Base-by-base conservation (phyloP, 2,329 filamentous ascomycete species). In the Paecilomyces formosus region DNA sequence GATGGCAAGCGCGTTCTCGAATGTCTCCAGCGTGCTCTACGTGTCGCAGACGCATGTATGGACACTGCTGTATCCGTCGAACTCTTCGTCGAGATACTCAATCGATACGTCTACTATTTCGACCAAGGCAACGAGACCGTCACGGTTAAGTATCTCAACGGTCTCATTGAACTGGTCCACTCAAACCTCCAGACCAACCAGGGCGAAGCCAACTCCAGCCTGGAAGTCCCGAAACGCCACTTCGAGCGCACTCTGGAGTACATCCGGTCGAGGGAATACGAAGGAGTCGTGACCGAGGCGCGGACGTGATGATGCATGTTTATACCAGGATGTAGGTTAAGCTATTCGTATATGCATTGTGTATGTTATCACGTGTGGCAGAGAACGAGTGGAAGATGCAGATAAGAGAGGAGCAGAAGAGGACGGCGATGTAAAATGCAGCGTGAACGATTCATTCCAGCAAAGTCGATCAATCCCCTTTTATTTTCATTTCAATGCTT, bases 111-210 rank as follows among this genome's bases (percentile, higher is more conserved):
- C 56, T 99, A 99, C 76, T 99, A 97, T 79, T 99, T 97, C 78
- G 94, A 99, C 75, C 93, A 99, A 74, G 91, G 96, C 72, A 99
- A 99, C 75, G 94, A 99, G 77, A 92, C 92, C 64, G 94, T 99
- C 45, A 99, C 94, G 4, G 97, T 89, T 2, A 97, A 97, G 76
- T 99, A 97, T 73, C 84, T 99, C 62, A 99, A 99, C 71, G 94
- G 94, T 3, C 85, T 99, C 55, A 97, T 99, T 70, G 94, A 99
- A 77, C 85, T 99, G 63, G 97, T 99, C 70, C 92, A 99, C 75
- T 96, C 92, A 22, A 99, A 99, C 71, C 82, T 99, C 31, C 88
- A 88, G 64, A 92, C 88, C 58, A 94, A 90, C 71, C 90, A 94
- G 51, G 72, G 74, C 6, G 70, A 74, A 35, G 69, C 74, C 66